These are phyloP conservation scores for Platanthera guangdongensis DNA, from an alignment of 106 monocot genomes.

Conservation along the genomic window DNA sequence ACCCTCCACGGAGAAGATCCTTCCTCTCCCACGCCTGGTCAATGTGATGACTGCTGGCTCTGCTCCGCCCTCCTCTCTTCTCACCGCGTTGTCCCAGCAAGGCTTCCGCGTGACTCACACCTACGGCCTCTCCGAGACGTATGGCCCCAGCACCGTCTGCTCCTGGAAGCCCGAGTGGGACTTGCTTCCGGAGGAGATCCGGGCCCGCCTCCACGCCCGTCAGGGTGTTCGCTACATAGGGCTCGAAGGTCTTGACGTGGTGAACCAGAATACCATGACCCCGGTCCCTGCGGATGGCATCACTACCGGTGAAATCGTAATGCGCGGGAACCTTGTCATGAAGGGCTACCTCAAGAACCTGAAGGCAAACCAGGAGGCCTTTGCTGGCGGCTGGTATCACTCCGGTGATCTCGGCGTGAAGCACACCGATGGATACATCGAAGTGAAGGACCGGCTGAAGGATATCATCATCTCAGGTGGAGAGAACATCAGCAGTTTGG, in stretches of 20 bases:
- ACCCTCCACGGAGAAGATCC: conserved; percentile 35
- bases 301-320: conserved; percentile 60
- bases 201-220: conserved; percentile 49
- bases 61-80: conserved; percentile 55
- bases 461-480: conserved; percentile 70
- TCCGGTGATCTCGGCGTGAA: conserved; percentile 68
- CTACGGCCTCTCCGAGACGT: conserved; percentile 71
- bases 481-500: conserved; percentile 71
- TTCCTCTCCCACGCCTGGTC: conserved; percentile 48
- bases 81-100: conserved; percentile 43
- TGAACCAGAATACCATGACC: conserved; percentile 39
- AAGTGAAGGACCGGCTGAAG: conserved; percentile 65
- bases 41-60: conserved; percentile 65
- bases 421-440: conserved; percentile 59
- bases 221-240: conserved; percentile 57
- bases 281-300: conserved; percentile 53
- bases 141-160: conserved; percentile 57
- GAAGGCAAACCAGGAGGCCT: conserved; percentile 49
- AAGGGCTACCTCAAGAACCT: conserved; percentile 74
- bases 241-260: conserved; percentile 52
- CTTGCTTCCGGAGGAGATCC: conserved; percentile 22
- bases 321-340: conserved; percentile 66
- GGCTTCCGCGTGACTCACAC: conserved; percentile 75
- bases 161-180: conserved; percentile 71
- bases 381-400: conserved; percentile 68